A percentile compares a stretch with the other conserved stretches of the same genome.
phyloP scores from a whole-genome alignment of 202 grass and related monocot genomes.

The Carex sylvatica region DNA sequence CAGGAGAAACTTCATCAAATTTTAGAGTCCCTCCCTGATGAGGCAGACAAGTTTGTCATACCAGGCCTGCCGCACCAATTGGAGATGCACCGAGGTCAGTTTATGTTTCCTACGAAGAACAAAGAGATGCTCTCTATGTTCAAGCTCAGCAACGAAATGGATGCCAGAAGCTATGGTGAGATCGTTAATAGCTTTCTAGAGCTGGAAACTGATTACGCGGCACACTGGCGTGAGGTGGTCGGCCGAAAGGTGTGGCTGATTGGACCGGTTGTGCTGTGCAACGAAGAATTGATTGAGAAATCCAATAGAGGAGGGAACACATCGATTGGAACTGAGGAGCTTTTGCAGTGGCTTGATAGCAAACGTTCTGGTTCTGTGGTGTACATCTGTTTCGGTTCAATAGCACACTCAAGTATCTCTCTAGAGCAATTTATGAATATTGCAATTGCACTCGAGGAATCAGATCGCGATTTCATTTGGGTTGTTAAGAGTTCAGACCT shows the following conservation, averaged over 20 bases:
- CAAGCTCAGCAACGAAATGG: constrained; percentile 1
- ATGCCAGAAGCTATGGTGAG: constrained; percentile 49
- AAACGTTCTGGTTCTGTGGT: constrained; percentile 34
- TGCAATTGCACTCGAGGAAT: constrained; percentile 44
- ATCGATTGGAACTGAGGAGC: constrained; percentile 18
- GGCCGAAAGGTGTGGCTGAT: constrained; percentile 42
- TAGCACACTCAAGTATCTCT: constrained; percentile 8
- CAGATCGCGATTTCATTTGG: constrained; percentile 53
- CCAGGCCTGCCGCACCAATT: constrained; percentile 52
- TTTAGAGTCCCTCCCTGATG: constrained; percentile 16
- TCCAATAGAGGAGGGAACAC: background rate
- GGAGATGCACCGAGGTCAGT: constrained; percentile 43
- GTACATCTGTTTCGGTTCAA: constrained; percentile 67
- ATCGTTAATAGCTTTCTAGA: constrained; percentile 60
- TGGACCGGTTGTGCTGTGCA: constrained; percentile 47
- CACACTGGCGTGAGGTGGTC: constrained; percentile 34
- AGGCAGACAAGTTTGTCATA: constrained; percentile 29
- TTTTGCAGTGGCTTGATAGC: constrained; percentile 42
- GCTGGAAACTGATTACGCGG: constrained; percentile 45
- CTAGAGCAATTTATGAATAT: constrained; percentile 44
- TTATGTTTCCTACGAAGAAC: constrained; percentile 18
- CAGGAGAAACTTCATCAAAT: constrained; percentile 8
- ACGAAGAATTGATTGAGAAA: constrained; percentile 23
- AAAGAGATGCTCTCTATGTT: background rate
- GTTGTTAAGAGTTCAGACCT: constrained; percentile 6